Conservation (phyloP, 768 basidiomycete genomes). For the Sporobolomyces roseus region DNA sequence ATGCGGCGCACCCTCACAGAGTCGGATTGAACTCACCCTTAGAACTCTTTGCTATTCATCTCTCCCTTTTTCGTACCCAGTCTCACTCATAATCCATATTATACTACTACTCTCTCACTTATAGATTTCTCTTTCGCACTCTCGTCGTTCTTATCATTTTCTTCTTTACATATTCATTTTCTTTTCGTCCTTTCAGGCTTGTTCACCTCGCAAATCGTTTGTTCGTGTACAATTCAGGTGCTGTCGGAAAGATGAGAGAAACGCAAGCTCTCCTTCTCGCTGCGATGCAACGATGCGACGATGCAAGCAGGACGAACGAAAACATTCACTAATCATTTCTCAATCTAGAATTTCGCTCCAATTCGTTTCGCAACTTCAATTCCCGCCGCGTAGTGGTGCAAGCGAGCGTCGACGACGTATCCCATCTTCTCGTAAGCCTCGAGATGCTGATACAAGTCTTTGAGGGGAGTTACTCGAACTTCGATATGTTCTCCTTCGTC, state of each 20-base stretch:
- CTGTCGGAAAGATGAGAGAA: no score
- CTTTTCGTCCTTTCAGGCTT: background rate
- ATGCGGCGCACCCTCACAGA: conserved; percentile 50
- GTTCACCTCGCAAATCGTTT: no score
- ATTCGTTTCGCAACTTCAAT: conserved; percentile 23
- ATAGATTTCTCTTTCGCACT: conserved; percentile 53
- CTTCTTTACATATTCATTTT: background rate
- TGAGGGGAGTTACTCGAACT: conserved; percentile 66
- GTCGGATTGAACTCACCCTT: no score
- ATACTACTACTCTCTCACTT: conserved; percentile 37
- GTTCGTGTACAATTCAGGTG: no score
- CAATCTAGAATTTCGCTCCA: conserved; percentile 7
- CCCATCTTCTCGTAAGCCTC: conserved; percentile 54
- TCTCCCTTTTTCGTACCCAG: no score
- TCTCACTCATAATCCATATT: no score
- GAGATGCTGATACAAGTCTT: conserved; percentile 62
- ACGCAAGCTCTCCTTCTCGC: no score
- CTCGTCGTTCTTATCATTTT: background rate
- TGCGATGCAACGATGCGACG: no score
- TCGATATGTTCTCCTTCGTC: conserved; percentile 80
- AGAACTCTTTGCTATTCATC: no score
- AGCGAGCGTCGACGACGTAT: conserved; percentile 66
- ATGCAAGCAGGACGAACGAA: background rate
- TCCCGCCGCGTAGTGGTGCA: conserved; percentile 64
- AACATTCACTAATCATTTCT: background rate